Base-by-base conservation (phyloP, 495 filamentous ascomycete genomes). In the Aspergillus sclerotioniger region DNA sequence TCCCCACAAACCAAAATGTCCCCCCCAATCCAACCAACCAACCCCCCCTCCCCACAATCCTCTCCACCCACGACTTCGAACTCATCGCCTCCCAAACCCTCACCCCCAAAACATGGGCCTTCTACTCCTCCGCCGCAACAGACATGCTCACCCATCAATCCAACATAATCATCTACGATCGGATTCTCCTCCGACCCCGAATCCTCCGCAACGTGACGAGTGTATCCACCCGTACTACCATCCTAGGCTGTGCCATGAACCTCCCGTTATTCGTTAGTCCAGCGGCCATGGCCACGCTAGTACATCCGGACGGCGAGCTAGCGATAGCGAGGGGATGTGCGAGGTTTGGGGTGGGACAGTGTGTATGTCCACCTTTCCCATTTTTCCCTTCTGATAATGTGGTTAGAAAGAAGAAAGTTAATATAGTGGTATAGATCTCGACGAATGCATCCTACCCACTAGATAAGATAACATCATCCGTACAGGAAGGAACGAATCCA, bases 111-210 rank as follows among this genome's bases (percentile, higher is more conserved):
- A 79, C 88, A 46, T 88, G 84, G 80, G 89, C 88, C 0, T 93
- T 88, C 68, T 82, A 87, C 62, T 85, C 82, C 33, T 86, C 84
- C 8, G 88, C 88, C 6, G 89, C 90, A 1, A 89, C 86, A 4
- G 88, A 91, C 66, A 72, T 82, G 0, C 62, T 85, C 53, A 86
- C 88, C 0, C 77, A 80, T 52, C 58, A 71, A 3, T 69, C 74
- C 28, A 84, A 84, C 61, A 69, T 69, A 9, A 43, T 53, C 0
- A 65, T 70, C 19, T 89, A 83, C 62, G 59, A 76, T 20, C 71
- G 76, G 7, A 83, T 92, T 37, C 70, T 76, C 62, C 76, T 91
- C 29, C 84, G 88, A 0, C 90, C 90, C 6, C 78, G 86, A 17
- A 75, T 91, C n/a, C 74, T 92, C 61, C 71, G 81, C n/a, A 77